Evolutionary conservation across 495 filamentous ascomycete genomes (phyloP).

Genomic region (Melanomma pulvis-pyrius): DNA sequence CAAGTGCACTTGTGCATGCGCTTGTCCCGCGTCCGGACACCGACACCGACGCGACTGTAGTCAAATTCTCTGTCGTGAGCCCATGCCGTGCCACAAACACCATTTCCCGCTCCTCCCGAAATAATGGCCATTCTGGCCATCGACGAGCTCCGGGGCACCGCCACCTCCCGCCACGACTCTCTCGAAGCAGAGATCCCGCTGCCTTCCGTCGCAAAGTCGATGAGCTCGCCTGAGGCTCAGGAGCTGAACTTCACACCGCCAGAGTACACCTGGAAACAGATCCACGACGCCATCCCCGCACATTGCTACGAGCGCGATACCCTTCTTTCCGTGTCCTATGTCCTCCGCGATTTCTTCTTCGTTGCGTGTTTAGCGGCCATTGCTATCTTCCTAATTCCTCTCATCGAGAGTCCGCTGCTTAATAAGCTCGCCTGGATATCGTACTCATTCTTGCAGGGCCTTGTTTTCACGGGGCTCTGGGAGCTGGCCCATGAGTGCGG

Average conservation of each 20-base stretch:
- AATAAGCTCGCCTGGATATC: background rate
- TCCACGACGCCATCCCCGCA: constrained; percentile 1
- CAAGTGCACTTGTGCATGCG: background rate
- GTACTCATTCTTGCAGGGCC: background rate
- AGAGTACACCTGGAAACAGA: constrained; percentile 16
- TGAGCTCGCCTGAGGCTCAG: background rate
- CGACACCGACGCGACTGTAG: too few relatives aligned
- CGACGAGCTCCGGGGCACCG: background rate
- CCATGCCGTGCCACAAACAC: background rate
- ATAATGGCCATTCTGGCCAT: background rate
- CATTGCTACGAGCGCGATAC: constrained; percentile 2
- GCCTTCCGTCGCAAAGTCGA: background rate
- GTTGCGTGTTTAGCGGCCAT: background rate
- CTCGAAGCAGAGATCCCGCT: background rate
- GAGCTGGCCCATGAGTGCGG: constrained; percentile 1
- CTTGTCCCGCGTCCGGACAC: background rate
- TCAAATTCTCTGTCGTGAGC: background rate
- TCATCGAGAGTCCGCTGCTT: background rate
- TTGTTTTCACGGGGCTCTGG: background rate
- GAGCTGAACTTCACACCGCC: background rate
- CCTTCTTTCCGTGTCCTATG: constrained; percentile 1
- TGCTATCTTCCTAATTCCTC: background rate
- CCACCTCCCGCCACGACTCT: background rate
- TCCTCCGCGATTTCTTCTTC: background rate
- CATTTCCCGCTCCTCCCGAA: background rate